These are phyloP conservation scores for Kwoniella dendrophila DNA, from an alignment of 768 basidiomycete species.

Conservation along the genomic window DNA sequence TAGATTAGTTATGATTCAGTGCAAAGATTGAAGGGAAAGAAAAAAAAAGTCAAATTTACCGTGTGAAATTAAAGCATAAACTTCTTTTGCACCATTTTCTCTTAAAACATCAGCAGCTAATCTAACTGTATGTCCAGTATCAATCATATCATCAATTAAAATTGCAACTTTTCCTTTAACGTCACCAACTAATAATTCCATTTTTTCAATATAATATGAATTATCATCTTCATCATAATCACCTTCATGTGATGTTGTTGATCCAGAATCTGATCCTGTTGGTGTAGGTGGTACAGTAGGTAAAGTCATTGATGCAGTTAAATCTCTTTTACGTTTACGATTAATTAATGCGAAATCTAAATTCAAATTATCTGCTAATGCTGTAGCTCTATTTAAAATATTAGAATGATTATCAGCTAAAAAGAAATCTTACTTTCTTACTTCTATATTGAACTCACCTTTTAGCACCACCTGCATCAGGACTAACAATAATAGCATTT, in stretches of 20 bases:
- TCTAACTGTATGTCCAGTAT: constrained; percentile 68
- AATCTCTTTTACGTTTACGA: constrained; percentile 83
- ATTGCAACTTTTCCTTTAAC: constrained; percentile 79
- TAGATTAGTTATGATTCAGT: background rate
- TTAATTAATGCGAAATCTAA: constrained; percentile 99
- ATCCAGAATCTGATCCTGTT: constrained; percentile 39
- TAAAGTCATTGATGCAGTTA: constrained; percentile 30
- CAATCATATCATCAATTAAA: constrained; percentile 91
- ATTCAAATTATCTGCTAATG: constrained; percentile 91
- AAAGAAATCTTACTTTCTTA: background rate
- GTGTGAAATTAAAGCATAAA: constrained; percentile 93
- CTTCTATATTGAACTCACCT: constrained; percentile 64
- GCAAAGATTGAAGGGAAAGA: background rate
- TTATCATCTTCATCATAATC: constrained; percentile 36
- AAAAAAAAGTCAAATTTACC: constrained; percentile 39
- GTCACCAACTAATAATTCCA: constrained; percentile 76
- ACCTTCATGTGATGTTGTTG: constrained; percentile 24
- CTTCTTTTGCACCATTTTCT: constrained; percentile 81
- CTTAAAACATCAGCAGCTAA: constrained; percentile 85
- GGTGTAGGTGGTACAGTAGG: constrained; percentile 49
- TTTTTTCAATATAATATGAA: constrained; percentile 44
- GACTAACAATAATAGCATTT: constrained; percentile 91
- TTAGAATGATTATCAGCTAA: background rate
- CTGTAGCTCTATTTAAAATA: constrained; percentile 72
- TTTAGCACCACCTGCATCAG: constrained; percentile 98